Evolutionary conservation across 129 eudicot genomes (phyloP).

Genomic region (Helianthus tuberosus): DNA sequence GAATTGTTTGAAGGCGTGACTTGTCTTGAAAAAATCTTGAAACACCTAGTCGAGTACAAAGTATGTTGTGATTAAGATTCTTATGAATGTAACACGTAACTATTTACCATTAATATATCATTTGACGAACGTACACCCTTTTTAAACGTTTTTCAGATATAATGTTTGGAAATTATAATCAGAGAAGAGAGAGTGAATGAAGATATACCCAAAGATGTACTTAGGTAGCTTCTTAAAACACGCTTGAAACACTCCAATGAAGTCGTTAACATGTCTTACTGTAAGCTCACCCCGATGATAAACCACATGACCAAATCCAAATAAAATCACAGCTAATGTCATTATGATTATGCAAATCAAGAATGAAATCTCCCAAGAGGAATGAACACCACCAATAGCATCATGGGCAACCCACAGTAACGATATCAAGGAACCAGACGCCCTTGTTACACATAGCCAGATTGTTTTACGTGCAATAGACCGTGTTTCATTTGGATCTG

Average conservation of each 20-base stretch:
- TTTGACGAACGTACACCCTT: too few relatives aligned
- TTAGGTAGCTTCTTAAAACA: slow-evolving; percentile 1
- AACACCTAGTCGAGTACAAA: too few relatives aligned
- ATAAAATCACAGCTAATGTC: background rate
- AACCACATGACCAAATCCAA: slow-evolving; percentile 6
- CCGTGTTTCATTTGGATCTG: background rate
- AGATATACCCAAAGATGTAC: background rate
- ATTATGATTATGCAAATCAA: slow-evolving; percentile 20
- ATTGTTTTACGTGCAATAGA: slow-evolving; percentile 12
- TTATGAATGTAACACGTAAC: too few relatives aligned
- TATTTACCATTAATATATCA: too few relatives aligned
- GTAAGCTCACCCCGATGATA: slow-evolving; percentile 11
- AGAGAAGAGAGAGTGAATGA: too few relatives aligned
- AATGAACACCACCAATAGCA: background rate
- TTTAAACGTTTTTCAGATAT: too few relatives aligned
- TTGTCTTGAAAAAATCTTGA: background rate
- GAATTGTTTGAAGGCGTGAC: background rate
- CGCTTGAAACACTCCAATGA: slow-evolving; percentile 5
- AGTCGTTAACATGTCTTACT: too few relatives aligned
- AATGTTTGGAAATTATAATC: too few relatives aligned
- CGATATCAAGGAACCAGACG: slow-evolving; percentile 5
- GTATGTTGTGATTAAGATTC: too few relatives aligned
- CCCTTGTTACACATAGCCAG: background rate
- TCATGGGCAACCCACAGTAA: slow-evolving; percentile 20
- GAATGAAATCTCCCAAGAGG: slow-evolving; percentile 19